Evolutionary conservation across 2,329 filamentous ascomycete species (phyloP).

Genomic region (Malbranchea zuffiana): DNA sequence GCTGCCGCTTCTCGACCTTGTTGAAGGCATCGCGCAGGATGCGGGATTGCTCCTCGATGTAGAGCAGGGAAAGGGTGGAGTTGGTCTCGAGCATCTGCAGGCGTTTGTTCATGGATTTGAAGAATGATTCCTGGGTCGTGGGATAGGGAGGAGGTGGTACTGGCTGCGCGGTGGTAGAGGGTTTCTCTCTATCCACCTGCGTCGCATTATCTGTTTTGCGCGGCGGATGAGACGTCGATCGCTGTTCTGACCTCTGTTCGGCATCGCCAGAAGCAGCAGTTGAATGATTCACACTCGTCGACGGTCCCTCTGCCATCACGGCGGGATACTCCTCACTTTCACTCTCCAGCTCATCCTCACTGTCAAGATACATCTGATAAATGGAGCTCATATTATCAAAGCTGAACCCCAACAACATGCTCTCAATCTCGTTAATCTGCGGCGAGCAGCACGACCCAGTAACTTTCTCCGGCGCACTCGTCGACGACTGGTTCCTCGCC

Average conservation of each 20-base stretch:
- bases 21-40: constrained; percentile 79
- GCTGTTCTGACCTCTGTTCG: constrained; percentile 17
- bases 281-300: background rate
- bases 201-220: constrained; percentile 8
- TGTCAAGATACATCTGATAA: constrained; percentile 5
- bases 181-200: constrained; percentile 6
- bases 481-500: constrained; percentile 22
- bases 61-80: constrained; percentile 82
- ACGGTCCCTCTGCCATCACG: constrained; percentile 2
- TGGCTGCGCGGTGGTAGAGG: constrained; percentile 26
- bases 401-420: constrained; percentile 9
- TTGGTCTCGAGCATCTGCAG: constrained; percentile 85
- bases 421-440: constrained; percentile 12
- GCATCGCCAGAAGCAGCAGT: constrained; percentile 1
- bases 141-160: constrained; percentile 52
- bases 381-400: constrained; percentile 12
- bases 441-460: constrained; percentile 10
- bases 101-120: constrained; percentile 90
- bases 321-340: background rate
- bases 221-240: constrained; percentile 1
- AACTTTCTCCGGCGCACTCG: constrained; percentile 11
- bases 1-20: constrained; percentile 76
- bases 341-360: background rate
- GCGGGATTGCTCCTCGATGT: constrained; percentile 91
- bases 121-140: constrained; percentile 93